Evolutionary conservation across 2,329 filamentous ascomycete genomes (phyloP).

Genomic region (Stagonosporopsis cucurbitacearum): DNA sequence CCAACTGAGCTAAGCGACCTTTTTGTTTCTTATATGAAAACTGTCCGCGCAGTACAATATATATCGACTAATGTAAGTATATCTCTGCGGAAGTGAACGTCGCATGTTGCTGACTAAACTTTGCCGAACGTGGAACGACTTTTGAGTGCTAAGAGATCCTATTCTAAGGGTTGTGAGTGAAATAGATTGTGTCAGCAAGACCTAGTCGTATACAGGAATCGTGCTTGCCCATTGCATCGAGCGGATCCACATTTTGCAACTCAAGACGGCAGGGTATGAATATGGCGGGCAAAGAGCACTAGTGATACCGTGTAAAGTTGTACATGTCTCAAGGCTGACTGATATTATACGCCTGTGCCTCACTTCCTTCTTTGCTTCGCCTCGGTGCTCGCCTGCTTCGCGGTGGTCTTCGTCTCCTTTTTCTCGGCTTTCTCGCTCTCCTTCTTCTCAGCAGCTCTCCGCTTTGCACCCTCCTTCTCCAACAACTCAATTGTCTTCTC

Average conservation of each 20-base stretch:
- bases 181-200: not conserved
- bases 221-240: not conserved
- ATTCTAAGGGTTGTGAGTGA: not conserved
- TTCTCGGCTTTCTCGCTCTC: constrained; percentile 48
- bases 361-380: constrained; percentile 36
- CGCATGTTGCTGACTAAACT: not conserved
- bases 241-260: not conserved
- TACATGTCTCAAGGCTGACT: not conserved
- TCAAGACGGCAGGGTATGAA: not conserved
- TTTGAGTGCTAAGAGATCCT: not conserved
- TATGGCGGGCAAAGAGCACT: not conserved
- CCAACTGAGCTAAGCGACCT: constrained; percentile 23
- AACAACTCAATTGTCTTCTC: constrained; percentile 78
- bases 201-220: not conserved
- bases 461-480: constrained; percentile 78
- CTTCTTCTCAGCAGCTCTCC: constrained; percentile 65
- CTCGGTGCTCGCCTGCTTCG: constrained; percentile 25
- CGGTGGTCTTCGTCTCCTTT: constrained; percentile 32
- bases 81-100: no score
- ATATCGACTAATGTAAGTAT: no score
- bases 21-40: not conserved
- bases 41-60: no score
- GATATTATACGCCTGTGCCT: not conserved
- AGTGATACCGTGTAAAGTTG: not conserved
- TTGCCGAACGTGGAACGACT: not conserved